A percentile compares a stretch with the other conserved stretches of the same genome.
These are phyloP conservation scores for Microcyclosporella mali DNA, from an alignment of 2,329 filamentous ascomycete genomes.

Conservation along the genomic window DNA sequence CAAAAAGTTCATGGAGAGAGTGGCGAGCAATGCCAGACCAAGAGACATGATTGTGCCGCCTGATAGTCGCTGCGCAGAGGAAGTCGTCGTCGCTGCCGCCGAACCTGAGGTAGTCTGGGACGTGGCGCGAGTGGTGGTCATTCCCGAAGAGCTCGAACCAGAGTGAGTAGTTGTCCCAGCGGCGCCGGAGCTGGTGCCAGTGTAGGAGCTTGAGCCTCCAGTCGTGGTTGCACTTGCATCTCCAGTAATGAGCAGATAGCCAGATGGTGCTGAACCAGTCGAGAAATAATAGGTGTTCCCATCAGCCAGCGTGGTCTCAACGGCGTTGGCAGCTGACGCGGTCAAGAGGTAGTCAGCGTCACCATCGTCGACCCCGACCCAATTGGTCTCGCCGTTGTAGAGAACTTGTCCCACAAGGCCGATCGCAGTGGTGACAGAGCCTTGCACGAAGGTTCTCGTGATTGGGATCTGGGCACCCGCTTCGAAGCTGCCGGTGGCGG, in stretches of 20 bases:
- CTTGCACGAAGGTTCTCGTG: constrained; percentile 8
- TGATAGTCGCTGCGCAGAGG: neutral
- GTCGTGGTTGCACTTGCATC: neutral
- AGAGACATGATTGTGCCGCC: neutral
- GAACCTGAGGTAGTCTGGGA: neutral
- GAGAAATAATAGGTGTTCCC: constrained; percentile 10
- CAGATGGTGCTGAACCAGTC: constrained; percentile 3
- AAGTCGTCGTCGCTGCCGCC: neutral
- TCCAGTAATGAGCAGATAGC: constrained; percentile 3
- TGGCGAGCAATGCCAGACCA: neutral
- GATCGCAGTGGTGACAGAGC: constrained; percentile 5
- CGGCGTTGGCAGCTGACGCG: neutral
- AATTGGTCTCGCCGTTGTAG: constrained; percentile 12
- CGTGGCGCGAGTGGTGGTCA: neutral
- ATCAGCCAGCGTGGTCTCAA: constrained; percentile 7
- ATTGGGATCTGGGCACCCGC: constrained; percentile 25
- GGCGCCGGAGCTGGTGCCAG: neutral
- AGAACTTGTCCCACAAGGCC: constrained; percentile 11
- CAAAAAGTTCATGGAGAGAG: neutral
- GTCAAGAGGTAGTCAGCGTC: constrained; percentile 10
- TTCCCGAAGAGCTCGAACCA: neutral
- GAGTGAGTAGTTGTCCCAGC: neutral
- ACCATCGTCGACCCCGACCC: constrained; percentile 10
- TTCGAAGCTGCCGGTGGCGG: neutral
- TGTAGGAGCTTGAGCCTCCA: neutral